Conservation (phyloP, 164 flowering plant species). For the Houttuynia cordata region DNA sequence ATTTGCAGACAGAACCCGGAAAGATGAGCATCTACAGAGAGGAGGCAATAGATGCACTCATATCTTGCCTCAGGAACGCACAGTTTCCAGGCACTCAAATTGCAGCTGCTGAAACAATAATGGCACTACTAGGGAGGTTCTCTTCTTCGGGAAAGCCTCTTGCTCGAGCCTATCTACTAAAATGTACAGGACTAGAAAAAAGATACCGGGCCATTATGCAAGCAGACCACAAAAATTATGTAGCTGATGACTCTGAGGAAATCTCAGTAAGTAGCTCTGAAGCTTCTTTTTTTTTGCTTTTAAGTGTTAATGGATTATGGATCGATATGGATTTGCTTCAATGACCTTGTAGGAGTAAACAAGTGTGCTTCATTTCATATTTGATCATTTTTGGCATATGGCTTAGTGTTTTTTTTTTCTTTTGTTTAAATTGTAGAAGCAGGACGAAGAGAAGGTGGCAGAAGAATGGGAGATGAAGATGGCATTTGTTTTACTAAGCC, state of each 20-base stretch:
- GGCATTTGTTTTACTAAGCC: constrained; percentile 58
- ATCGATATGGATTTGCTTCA: background rate
- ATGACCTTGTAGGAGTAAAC: background rate
- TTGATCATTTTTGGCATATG: background rate
- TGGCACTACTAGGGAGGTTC: constrained; percentile 65
- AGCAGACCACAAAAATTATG: constrained; percentile 22
- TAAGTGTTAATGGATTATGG: too few species aligned
- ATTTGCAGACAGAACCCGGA: constrained; percentile 53
- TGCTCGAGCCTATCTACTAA: constrained; percentile 44
- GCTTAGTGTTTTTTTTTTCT: background rate
- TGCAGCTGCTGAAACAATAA: constrained; percentile 60
- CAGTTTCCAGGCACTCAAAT: constrained; percentile 45
- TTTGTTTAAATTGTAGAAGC: constrained; percentile 1
- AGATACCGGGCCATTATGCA: constrained; percentile 24
- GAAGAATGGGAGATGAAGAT: constrained; percentile 70
- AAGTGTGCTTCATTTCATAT: background rate
- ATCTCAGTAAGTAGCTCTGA: constrained; percentile 25
- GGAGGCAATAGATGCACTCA: constrained; percentile 65
- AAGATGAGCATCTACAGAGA: constrained; percentile 84
- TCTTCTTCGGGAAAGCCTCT: constrained; percentile 58
- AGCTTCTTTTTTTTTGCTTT: background rate
- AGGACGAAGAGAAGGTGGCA: constrained; percentile 68
- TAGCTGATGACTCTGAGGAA: constrained; percentile 25
- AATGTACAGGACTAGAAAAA: constrained; percentile 50
- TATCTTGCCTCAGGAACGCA: constrained; percentile 53